Base-by-base conservation (phyloP, 306 rosid genomes). In the Pyrus bretschneideri region DNA sequence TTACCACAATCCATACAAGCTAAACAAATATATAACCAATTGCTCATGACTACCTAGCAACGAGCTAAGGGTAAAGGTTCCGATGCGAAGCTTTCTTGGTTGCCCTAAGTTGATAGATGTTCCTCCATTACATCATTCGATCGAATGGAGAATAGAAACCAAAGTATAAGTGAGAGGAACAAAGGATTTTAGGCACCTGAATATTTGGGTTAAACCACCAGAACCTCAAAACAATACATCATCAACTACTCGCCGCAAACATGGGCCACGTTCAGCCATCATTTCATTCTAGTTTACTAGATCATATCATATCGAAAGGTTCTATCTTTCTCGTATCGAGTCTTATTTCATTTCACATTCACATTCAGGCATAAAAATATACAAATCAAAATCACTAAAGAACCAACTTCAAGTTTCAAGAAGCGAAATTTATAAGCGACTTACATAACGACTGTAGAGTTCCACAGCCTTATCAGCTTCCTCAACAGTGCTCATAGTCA, bases 401-500 rank as follows among this genome's bases (percentile, higher is more conserved):
- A 31, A 19, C 21, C 55, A 17, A 25, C 52, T 4, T 2, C 22
- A n/a, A 27, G 44, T 13, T 70, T 0, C 21, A 30, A 14, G 8
- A 72, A 30, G 6, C 25, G 11, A 67, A 18, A 33, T 45, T 7
- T 13, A 65, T 19, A 78, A 71, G 62, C 12, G 81, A 87, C 97
- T 90, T 77, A 95, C 98, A 71, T 78, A 92, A 40, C 93, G 86
- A 76, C 79, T 90, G 92, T 86, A 88, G 70, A 64, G 84, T 30
- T 87, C 84, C 62, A 92, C 93, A 72, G 96, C 98, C 73, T 82
- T 84, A 35, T 95, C 97, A 80, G 92, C 90, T 80, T 92, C 97
- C 73, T 89, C 97, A 70, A 87, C 85, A 4, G 93, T 89, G 69
- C 97, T 92, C 97, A 95, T 89, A 4, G 92, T 90, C 70, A 95